Conservation (phyloP, 306 rosid species). For the Malus asiatica region DNA sequence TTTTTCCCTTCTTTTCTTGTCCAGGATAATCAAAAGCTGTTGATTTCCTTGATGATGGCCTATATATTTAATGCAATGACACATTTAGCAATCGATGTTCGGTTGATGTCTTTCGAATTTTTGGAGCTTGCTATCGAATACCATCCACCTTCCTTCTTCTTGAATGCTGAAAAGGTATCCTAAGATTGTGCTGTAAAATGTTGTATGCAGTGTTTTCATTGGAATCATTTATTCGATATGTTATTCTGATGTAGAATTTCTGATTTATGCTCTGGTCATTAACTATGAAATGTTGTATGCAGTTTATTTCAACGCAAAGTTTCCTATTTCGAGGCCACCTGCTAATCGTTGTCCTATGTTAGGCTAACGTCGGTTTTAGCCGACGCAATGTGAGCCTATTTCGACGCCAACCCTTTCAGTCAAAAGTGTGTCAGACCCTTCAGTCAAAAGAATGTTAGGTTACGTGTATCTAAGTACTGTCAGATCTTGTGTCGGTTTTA, state of each 20-base stretch:
- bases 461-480: no score
- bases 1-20: constrained; percentile 10
- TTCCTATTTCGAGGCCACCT: no score
- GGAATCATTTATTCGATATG: not conserved
- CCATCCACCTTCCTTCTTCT: constrained; percentile 58
- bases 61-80: constrained; percentile 84
- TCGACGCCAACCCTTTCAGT: no score
- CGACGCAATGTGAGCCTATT: no score
- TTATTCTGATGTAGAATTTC: not conserved
- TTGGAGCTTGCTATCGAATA: constrained; percentile 62
- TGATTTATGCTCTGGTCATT: constrained; percentile 7
- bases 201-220: not conserved
- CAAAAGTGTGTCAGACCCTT: no score
- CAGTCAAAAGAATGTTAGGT: no score
- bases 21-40: constrained; percentile 71
- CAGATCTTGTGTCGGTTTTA: no score
- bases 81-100: constrained; percentile 60
- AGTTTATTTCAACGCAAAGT: no score
- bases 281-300: not conserved
- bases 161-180: constrained; percentile 73
- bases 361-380: no score
- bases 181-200: not conserved
- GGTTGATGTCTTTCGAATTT: constrained; percentile 75
- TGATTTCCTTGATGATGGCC: constrained; percentile 59
- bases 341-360: no score